Evolutionary conservation across 106 monocot genomes (phyloP), one percentile per base, ranked within the genome.

Genomic region (Xerophyta viscosa): DNA sequence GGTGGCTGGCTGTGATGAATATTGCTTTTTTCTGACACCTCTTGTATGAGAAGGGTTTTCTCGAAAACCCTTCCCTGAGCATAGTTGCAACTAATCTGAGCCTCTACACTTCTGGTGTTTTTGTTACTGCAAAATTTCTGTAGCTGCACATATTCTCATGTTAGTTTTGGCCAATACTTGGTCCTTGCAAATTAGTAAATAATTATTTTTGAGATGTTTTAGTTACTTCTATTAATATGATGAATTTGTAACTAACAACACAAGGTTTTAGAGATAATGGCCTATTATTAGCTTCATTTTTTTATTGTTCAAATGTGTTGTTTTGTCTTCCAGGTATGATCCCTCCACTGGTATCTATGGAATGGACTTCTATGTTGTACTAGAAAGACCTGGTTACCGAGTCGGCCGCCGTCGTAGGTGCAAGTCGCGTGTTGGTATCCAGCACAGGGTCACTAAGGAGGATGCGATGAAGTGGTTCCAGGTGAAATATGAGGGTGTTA

Each of bases 381-480:
- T 79, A 18, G 75, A 84, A 48, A 67, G 75, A 3, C 52, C 75
- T 24, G 79, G 84, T 5, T 79, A 84, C 31, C 61, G 84, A 28
- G 79, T 79, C 4, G 58, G 68, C 48, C 60, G 79, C 0, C 79
- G 75, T 18, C 75, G 75, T n/a, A 71, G 84, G 22, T 79, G 79
- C 69, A 79, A 79, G 49, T 61, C 84, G 0, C 60, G 75, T 27
- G 69, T 85, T 2, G 84, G 84, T 12, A 79, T 85, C 24, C 71
- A 85, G 30, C 84, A 85, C 53, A 56, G 84, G 14, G 79, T 79
- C 29, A 84, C 84, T 7, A 84, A 75, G 57, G 84, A 84, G 0
- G 84, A 79, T 41, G 84, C 84, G 20, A 79, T 85, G 84, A 85
- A 85, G 58, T 85, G 84, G 84, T 84, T 84, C 64, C 84, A 84